Base-by-base conservation (phyloP, 441 rosid genomes). In the Adansonia madagascariensis region DNA sequence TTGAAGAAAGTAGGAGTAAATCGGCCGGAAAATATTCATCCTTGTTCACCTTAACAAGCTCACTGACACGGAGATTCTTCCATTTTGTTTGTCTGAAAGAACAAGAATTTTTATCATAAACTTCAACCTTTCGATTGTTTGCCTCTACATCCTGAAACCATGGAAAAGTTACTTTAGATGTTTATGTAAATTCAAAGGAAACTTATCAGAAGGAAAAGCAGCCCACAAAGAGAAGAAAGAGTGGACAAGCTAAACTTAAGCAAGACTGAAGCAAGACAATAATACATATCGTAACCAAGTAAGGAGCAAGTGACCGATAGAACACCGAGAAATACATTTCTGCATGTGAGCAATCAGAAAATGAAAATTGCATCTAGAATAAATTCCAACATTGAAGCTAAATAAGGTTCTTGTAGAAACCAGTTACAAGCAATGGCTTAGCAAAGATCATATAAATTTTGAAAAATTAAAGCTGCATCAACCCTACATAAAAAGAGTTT, bases 1-100 rank as follows among this genome's bases (percentile, higher is more conserved):
- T 89, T 60, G 98, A 96, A 12, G 99, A 96, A 67, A 96, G 87
- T 18, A 96, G 82, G 82, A 96, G 91, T 81, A 96, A 84, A 83
- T 96, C 98, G 65, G 97, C 95, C 14, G 99, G 99, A 82, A 94
- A 94, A 70, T 88, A 94, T 62, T 92, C 94, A 74, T 92, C 95
- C 86, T 91, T 91, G 2, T 73, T 56, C 81, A 96, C 95, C 83
- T 82, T 88, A 71, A 96, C 94, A 71, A 96, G 77, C 73, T 91
- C 94, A 74, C 99, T 98, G 62, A 96, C 99, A 50, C 85, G 73
- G 62, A 96, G 94, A 76, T 90, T 78, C 83, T 89, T 92, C 99
- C 98, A 96, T 78, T 83, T 92, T 0, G 88, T 90, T 65, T 77
- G 81, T 0, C n/a, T n/a, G 47, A 90, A 91, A 44, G 80, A 73